These are phyloP conservation scores for Backusella australiensis DNA, from an alignment of 192 early-diverging fungal species.

Conservation along the genomic window DNA sequence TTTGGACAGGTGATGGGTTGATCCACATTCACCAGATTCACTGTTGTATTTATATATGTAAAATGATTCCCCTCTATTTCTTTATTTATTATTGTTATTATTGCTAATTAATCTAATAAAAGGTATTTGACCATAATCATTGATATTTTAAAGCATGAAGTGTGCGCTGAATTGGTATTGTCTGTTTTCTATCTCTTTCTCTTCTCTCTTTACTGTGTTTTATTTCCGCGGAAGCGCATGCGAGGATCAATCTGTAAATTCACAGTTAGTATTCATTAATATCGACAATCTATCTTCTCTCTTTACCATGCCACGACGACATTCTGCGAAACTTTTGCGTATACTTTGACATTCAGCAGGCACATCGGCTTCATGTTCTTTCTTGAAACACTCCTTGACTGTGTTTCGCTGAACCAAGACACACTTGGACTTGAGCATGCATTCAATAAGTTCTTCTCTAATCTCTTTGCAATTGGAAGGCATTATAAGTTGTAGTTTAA, in stretches of 20 bases:
- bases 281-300: not conserved
- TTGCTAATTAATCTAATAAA: not conserved
- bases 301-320: constrained; percentile 53
- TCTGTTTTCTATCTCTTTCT: not conserved
- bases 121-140: not conserved
- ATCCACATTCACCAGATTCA: not conserved
- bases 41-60: not conserved
- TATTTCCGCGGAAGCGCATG: constrained; percentile 51
- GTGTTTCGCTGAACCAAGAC: constrained; percentile 44
- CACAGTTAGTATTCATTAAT: not conserved
- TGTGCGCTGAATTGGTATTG: not conserved
- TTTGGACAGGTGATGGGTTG: constrained; percentile 6
- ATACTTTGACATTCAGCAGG: constrained; percentile 55
- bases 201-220: constrained; percentile 28
- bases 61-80: constrained; percentile 4
- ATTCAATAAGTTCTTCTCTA: constrained; percentile 51
- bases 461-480: constrained; percentile 60
- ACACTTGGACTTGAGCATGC: constrained; percentile 57
- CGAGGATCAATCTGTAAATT: constrained; percentile 46
- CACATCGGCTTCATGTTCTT: constrained; percentile 47
- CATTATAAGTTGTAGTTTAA: constrained; percentile 29
- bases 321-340: constrained; percentile 55
- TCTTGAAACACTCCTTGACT: constrained; percentile 50
- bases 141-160: not conserved
- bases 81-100: not conserved